Evolutionary conservation across 768 basidiomycete species (phyloP), one percentile per base, ranked within the genome.

Genomic region (Pleurotus sapidus): DNA sequence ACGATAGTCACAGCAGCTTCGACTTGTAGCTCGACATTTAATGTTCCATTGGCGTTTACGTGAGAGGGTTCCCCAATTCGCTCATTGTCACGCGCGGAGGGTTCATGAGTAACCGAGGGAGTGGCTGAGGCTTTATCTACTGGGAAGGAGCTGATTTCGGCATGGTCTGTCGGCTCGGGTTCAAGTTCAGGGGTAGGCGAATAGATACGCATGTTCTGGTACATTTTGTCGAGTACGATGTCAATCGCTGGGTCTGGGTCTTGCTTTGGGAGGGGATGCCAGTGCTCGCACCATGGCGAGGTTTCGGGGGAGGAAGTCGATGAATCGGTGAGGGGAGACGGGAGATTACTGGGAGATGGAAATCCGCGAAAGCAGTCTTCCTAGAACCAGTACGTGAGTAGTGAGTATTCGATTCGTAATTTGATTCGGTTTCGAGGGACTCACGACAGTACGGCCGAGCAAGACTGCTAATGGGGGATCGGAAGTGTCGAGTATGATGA

Each of bases 341-440:
- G 51, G 11, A 18, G 18, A n/a, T 54, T 42, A 18, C 39, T 54
- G 24, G 51, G 51, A 23, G 51, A 54, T 6, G 51, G 51, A 24
- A 54, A 54, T 17, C 38, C 51, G 51, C 51, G 51, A 42, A 54
- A 54, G 39, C 51, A 54, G 42, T 54, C 51, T 18, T 54, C 51
- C 51, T 54, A 37, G 24, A 51, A 17, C 9, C 12, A 17, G 8
- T 6, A 15, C 27, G 5, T 9, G 49, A 14, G 30, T 34, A n/a
- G 9, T 34, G 30, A 34, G 30, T 11, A 11, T 34, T 34, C 9
- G 30, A 11, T 34, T 34, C 30, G 11, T 3, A 9, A 4, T 34
- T 34, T 34, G 30, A 9, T 11, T 34, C 30, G 30, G 30, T 34
- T 34, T 11, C 30, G 30, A 11, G 1, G 25, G 17, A 54, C 51